These are phyloP conservation scores for Cyberlindnera misumaiensis DNA, from an alignment of 805 yeast genomes.

Conservation along the genomic window DNA sequence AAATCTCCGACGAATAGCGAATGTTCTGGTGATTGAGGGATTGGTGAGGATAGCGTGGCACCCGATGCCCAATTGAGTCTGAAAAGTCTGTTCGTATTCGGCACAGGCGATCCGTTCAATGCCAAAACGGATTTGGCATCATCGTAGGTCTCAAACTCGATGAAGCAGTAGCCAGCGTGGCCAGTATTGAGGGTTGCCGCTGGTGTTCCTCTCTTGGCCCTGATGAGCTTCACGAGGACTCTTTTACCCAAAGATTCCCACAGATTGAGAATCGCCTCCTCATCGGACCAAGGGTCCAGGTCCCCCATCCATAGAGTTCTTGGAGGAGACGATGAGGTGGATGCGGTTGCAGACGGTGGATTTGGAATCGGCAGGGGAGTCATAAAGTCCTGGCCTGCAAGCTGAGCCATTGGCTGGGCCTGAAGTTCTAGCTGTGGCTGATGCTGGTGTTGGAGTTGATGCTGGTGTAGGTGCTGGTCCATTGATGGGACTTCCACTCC, in stretches of 20 bases:
- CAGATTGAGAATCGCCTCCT: slow-evolving; percentile 47
- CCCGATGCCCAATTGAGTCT: slow-evolving; percentile 82
- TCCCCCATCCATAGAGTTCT: slow-evolving; percentile 88
- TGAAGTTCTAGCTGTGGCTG: background rate
- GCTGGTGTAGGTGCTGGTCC: background rate
- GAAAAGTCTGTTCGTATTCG: slow-evolving; percentile 57
- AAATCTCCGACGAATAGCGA: slow-evolving; percentile 81
- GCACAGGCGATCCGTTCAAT: slow-evolving; percentile 58
- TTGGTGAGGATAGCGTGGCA: slow-evolving; percentile 66
- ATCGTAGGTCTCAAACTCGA: slow-evolving; percentile 62
- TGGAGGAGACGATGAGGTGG: slow-evolving; percentile 42
- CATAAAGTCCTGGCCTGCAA: slow-evolving; percentile 21
- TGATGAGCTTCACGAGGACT: slow-evolving; percentile 63
- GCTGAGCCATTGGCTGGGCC: slow-evolving; percentile 18
- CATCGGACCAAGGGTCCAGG: slow-evolving; percentile 74
- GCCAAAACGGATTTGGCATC: slow-evolving; percentile 65
- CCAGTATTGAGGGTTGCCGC: slow-evolving; percentile 28
- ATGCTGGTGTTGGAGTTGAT: slow-evolving; percentile 1
- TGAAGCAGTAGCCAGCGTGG: slow-evolving; percentile 69
- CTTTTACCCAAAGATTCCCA: slow-evolving; percentile 51
- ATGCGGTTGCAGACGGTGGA: slow-evolving; percentile 45
- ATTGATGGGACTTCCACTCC: background rate
- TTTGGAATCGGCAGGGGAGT: slow-evolving; percentile 34
- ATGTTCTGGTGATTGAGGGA: slow-evolving; percentile 68
- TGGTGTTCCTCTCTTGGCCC: slow-evolving; percentile 36